These are phyloP conservation scores for Luvunga scandens DNA, from an alignment of 345 rosid species.

Conservation along the genomic window DNA sequence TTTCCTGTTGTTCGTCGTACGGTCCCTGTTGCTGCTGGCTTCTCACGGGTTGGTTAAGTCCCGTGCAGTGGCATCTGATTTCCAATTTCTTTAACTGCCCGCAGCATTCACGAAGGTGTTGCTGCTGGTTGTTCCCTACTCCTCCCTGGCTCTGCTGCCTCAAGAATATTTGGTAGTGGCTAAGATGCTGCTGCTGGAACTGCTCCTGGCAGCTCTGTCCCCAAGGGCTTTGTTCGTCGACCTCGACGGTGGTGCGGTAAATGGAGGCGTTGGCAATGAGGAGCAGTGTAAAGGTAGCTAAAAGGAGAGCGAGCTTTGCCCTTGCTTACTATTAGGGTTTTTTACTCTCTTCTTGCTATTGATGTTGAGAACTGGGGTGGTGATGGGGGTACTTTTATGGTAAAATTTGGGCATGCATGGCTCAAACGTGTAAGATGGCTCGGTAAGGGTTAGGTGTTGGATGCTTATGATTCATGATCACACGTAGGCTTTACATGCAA, in stretches of 20 bases:
- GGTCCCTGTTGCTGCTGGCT: conserved; percentile 8
- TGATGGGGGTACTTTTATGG: conserved; percentile 11
- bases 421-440: conserved; percentile 19
- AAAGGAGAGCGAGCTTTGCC: conserved; percentile 25
- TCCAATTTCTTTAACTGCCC: conserved; percentile 22
- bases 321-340: neutral
- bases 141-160: neutral
- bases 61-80: conserved; percentile 32
- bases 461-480: neutral
- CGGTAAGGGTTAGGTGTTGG: neutral
- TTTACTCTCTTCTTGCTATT: too few species aligned
- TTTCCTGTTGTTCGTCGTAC: neutral
- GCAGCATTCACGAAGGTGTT: conserved; percentile 25
- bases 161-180: neutral
- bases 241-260: conserved; percentile 26
- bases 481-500: conserved; percentile 15
- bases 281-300: conserved; percentile 21
- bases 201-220: conserved; percentile 21
- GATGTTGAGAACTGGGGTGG: neutral
- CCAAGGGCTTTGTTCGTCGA: conserved; percentile 12
- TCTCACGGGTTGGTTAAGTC: conserved; percentile 1
- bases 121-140: neutral
- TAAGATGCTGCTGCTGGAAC: conserved; percentile 20
- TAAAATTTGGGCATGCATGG: conserved; percentile 23
- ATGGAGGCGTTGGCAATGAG: conserved; percentile 31